A percentile compares a stretch with the other conserved stretches of the same genome.
phyloP scores from a whole-genome alignment of 352 stramenopile genomes.

The Phytopythium boreale region DNA sequence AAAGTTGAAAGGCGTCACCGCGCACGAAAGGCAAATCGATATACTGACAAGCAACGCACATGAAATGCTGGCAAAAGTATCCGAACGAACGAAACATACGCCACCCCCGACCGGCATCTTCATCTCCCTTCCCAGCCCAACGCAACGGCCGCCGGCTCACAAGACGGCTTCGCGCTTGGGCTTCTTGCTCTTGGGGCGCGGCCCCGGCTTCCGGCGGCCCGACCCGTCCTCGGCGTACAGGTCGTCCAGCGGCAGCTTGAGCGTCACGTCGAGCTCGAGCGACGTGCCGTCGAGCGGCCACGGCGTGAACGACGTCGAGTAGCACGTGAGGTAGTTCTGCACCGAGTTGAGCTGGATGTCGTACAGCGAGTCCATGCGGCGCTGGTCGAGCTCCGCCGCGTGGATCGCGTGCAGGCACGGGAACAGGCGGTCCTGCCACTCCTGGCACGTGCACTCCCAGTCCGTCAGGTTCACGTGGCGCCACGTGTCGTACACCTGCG shows the following conservation, averaged over 20 bases:
- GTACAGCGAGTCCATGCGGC: constrained; percentile 72
- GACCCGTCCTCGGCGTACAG: constrained; percentile 51
- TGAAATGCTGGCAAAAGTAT: not conserved
- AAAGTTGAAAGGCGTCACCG: no score
- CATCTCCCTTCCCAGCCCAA: not conserved
- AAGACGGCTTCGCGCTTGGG: constrained; percentile 7
- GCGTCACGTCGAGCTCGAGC: constrained; percentile 30
- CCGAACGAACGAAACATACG: not conserved
- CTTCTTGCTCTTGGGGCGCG: constrained; percentile 46
- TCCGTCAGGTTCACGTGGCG: constrained; percentile 71
- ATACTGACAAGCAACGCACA: not conserved
- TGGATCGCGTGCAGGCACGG: constrained; percentile 78
- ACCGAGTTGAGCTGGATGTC: constrained; percentile 66
- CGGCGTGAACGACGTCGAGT: constrained; percentile 53
- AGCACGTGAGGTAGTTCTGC: constrained; percentile 58
- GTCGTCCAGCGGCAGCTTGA: constrained; percentile 71
- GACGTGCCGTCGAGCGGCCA: constrained; percentile 57
- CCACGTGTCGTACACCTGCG: constrained; percentile 67
- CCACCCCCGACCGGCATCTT: not conserved
- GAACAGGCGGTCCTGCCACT: constrained; percentile 78
- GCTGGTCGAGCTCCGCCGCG: constrained; percentile 64
- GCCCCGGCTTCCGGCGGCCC: constrained; percentile 58
- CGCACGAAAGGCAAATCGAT: not conserved
- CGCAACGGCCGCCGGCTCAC: not conserved
- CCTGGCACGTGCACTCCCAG: constrained; percentile 78